These are phyloP conservation scores for Emergomyces orientalis DNA, from an alignment of 2,329 filamentous ascomycete genomes.

Conservation along the genomic window DNA sequence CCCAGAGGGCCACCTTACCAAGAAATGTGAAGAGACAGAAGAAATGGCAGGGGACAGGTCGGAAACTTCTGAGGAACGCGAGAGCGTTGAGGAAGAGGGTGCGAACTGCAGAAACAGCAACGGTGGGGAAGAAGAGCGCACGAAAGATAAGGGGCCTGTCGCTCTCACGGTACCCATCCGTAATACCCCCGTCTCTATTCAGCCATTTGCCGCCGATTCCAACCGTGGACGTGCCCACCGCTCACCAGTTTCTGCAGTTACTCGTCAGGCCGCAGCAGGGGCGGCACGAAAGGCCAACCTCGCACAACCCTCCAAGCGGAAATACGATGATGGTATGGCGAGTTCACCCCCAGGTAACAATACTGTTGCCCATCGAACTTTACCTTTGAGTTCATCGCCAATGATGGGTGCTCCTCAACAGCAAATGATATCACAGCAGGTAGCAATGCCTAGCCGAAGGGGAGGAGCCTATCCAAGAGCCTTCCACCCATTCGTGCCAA, in stretches of 20 bases:
- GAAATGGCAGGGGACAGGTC: neutral
- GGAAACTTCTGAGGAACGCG: neutral
- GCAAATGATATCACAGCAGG: neutral
- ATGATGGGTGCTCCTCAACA: neutral
- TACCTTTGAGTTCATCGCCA: neutral
- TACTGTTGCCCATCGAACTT: neutral
- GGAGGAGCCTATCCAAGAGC: neutral
- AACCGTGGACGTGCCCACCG: neutral
- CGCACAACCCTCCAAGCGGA: neutral
- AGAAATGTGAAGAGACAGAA: neutral
- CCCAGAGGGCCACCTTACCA: constrained; percentile 15
- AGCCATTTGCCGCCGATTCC: neutral
- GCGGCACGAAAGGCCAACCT: too few relatives aligned
- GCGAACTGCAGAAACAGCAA: neutral
- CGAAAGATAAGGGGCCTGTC: neutral
- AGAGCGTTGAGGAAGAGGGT: neutral
- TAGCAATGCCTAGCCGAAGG: neutral
- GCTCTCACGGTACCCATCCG: neutral
- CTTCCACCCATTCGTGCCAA: neutral
- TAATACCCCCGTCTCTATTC: neutral
- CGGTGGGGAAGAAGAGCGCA: neutral
- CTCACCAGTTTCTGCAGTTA: neutral
- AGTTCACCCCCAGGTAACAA: neutral
- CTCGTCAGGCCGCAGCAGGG: neutral
- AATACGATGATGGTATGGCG: too few relatives aligned